phyloP scores from a whole-genome alignment of 139 green algal species.

The Chlorella sp. region DNA sequence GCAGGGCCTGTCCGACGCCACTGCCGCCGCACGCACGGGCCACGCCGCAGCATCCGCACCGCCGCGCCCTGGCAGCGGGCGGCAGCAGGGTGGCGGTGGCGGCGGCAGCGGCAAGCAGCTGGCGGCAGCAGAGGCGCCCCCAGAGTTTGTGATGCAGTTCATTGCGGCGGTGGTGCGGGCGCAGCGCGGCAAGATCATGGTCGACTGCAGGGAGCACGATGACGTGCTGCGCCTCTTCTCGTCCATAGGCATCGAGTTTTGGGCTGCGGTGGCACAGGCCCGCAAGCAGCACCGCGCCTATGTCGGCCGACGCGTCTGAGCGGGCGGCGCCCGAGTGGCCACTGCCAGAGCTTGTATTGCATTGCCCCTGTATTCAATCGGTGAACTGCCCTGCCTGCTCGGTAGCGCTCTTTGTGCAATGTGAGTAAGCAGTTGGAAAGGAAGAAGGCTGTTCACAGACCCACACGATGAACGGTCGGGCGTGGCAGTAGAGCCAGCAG shows the following conservation, averaged over 20 bases:
- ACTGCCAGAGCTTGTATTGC: too few relatives aligned
- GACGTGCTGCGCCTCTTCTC: slow-evolving; percentile 81
- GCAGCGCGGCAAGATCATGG: slow-evolving; percentile 61
- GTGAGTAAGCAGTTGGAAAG: too few relatives aligned
- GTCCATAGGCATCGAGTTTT: slow-evolving; percentile 50
- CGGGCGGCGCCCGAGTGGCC: too few relatives aligned
- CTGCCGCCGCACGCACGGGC: neutral
- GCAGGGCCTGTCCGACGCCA: slow-evolving; percentile 15
- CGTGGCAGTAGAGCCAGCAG: too few relatives aligned
- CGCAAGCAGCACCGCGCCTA: slow-evolving; percentile 52
- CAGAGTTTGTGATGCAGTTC: slow-evolving; percentile 73
- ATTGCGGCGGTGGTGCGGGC: slow-evolving; percentile 67
- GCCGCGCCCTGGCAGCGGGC: neutral
- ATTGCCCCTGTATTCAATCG: too few relatives aligned
- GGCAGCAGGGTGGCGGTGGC: neutral
- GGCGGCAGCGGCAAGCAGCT: slow-evolving; percentile 15
- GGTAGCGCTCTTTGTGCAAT: too few relatives aligned
- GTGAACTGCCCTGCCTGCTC: too few relatives aligned
- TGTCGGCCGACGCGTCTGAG: too few relatives aligned
- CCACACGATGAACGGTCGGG: too few relatives aligned
- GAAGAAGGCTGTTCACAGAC: too few relatives aligned
- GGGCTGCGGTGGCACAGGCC: slow-evolving; percentile 37
- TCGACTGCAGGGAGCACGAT: slow-evolving; percentile 69
- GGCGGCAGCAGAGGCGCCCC: neutral
- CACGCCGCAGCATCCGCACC: neutral